Evolutionary conservation across 1,284 basidiomycete genomes (phyloP).

Genomic region (Tremellales sp.): DNA sequence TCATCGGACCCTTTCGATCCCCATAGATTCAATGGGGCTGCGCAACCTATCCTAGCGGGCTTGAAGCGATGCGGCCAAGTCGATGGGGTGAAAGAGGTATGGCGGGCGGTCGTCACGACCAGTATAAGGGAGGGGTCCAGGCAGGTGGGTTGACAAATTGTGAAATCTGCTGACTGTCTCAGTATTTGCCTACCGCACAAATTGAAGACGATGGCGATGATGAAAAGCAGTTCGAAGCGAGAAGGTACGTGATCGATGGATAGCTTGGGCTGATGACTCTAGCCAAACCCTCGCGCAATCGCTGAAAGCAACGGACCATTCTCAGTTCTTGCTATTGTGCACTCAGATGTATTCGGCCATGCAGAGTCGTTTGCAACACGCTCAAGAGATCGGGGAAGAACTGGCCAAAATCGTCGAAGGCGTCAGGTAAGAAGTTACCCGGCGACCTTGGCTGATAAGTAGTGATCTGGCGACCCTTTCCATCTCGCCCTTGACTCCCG

Average conservation of each 20-base stretch:
- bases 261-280: slow-evolving; percentile 4
- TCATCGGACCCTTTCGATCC: slow-evolving; percentile 14
- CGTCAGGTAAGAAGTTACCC: slow-evolving; percentile 13
- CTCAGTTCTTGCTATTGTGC: slow-evolving; percentile 64
- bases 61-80: slow-evolving; percentile 70
- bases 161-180: slow-evolving; percentile 6
- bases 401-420: slow-evolving; percentile 59
- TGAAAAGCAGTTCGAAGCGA: slow-evolving; percentile 29
- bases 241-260: slow-evolving; percentile 48
- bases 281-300: slow-evolving; percentile 56
- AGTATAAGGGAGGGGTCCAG: slow-evolving; percentile 63
- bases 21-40: slow-evolving; percentile 35
- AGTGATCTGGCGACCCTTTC: slow-evolving; percentile 9
- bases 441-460: not conserved
- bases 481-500: slow-evolving; percentile 6
- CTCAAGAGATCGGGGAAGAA: slow-evolving; percentile 63
- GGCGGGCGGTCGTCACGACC: slow-evolving; percentile 69
- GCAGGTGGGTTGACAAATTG: slow-evolving; percentile 25
- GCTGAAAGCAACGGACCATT: slow-evolving; percentile 65
- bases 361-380: slow-evolving; percentile 65
- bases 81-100: slow-evolving; percentile 65
- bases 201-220: slow-evolving; percentile 56
- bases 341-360: slow-evolving; percentile 63
- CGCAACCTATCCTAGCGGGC: slow-evolving; percentile 65
- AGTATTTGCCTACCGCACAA: slow-evolving; percentile 32